phyloP scores from a whole-genome alignment of 345 rosid genomes.

The Ricinus communis region DNA sequence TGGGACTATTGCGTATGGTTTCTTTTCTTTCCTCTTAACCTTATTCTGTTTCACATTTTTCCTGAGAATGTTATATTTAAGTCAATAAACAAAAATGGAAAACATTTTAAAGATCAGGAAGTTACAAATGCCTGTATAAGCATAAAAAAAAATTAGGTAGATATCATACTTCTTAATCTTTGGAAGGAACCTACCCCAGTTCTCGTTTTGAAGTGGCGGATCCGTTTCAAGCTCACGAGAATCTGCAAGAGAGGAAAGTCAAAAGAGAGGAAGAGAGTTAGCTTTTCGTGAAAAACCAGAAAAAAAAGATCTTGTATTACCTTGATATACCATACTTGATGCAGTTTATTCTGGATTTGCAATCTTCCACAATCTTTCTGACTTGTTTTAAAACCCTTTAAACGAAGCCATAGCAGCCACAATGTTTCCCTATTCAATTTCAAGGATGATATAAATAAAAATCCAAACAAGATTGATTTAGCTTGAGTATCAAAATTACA shows the following conservation, averaged over 20 bases:
- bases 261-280: conserved; percentile 12
- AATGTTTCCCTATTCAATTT: conserved; percentile 67
- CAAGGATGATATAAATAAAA: too few relatives aligned
- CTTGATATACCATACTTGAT: conserved; percentile 86
- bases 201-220: conserved; percentile 73
- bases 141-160: neutral
- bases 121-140: too few relatives aligned
- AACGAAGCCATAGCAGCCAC: conserved; percentile 91
- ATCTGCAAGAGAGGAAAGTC: conserved; percentile 34
- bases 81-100: neutral
- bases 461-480: too few relatives aligned
- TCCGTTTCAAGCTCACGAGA: conserved; percentile 86
- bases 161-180: conserved; percentile 65
- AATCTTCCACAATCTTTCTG: conserved; percentile 81
- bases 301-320: conserved; percentile 24
- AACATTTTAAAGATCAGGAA: too few relatives aligned
- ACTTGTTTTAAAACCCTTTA: conserved; percentile 82
- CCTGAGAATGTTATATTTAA: conserved; percentile 44
- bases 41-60: conserved; percentile 78
- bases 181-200: conserved; percentile 90
- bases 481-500: conserved; percentile 6
- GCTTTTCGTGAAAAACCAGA: conserved; percentile 14
- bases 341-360: conserved; percentile 71
- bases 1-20: conserved; percentile 76
- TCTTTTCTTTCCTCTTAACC: conserved; percentile 72